Evolutionary conservation across 1,139 yeast species (phyloP), one percentile per base, ranked within the genome.

Genomic region (Insectozyma bohioensis): DNA sequence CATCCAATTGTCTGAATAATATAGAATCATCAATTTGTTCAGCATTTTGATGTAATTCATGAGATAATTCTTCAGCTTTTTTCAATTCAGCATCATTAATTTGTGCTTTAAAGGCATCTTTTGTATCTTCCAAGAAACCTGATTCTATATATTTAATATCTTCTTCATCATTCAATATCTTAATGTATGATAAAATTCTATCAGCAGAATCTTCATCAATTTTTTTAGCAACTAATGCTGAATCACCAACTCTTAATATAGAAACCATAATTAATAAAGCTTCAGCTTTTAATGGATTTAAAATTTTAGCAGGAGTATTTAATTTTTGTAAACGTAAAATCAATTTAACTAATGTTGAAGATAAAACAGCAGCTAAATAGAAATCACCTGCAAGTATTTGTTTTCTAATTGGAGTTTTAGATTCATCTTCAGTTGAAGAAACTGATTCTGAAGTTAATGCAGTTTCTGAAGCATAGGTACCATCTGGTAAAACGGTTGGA

Each of bases 131-230:
- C 58, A 94, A 75, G 68, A 86, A 92, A 20, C 94, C 87, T 31
- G 72, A 57, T 46, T 84, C 82, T 34, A 87, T 69, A 20, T 75
- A 49, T 31, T 53, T 51, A 22, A 62, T 58, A 39, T 74, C 72
- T 34, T 75, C 65, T 31, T 80, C 84, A 45, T 83, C 88, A 45
- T 87, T 75, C 49, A 90, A 70, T 35, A 83, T 77, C 51, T 81
- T 80, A 50, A 94, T 78, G 54, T 92, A 90, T 10, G 94, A 72
- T 58, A 87, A 70, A 39, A 94, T 83, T 64, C 97, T 79, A 62
- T 92, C 98, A 14, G 85, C 78, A 4, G 97, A 85, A 61, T 94
- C 99, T 63, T 92, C 98, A 52, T 92, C 97, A 44, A 90, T 90
- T 50, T 78, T 79, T 54, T 82, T 80, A 41, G 78, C 69, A 15